Base-by-base conservation (phyloP, 148 eudicot species). In the Cornus suecica region DNA sequence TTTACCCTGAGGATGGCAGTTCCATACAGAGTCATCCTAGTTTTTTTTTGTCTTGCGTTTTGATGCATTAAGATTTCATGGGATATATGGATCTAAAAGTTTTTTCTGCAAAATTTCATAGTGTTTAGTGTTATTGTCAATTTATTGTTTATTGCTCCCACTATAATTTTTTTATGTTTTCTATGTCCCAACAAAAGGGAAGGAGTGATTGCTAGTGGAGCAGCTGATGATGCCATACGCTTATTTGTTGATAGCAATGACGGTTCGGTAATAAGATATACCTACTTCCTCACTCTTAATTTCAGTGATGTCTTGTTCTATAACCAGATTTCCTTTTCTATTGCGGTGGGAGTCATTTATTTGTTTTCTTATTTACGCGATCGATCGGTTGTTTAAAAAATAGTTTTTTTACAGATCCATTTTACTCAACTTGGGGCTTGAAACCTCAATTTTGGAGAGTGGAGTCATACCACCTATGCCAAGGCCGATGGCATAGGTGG, bases 141-240 rank as follows among this genome's bases (percentile, higher is more conserved):
- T 77, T 51, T 64, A 8, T 72, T 37, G 42, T 37, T 70, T 31
- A 32, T 51, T 20, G 42, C 62, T 48, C 66, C 7, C 14, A 30
- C 68, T 23, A 45, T 72, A 10, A 26, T 24, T 65, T 81, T 71
- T 58, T 68, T 71, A 66, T 72, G 58, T 27, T 28, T 71, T 34
- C 65, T 32, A 45, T 80, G n/a, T n/a, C n/a, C 63, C 52, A 66
- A 77, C 72, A 73, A 54, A 85, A 96, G 99, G 83, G 91, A 88
- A 74, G 97, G 97, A 69, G 78, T 96, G 68, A 90, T 93, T 82
- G 91, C 97, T 74, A 93, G 74, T 77, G 99, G 97, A 61, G 98
- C 98, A 74, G 99, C 98, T 3, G 99, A 96, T 89, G 92, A 96
- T 90, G 87, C 92, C 67, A 88, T 96, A 76, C 89, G 98, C 68